Conservation (phyloP, 2,329 filamentous ascomycete species). For the Ophiognomonia clavigignenti-juglandacearum region DNA sequence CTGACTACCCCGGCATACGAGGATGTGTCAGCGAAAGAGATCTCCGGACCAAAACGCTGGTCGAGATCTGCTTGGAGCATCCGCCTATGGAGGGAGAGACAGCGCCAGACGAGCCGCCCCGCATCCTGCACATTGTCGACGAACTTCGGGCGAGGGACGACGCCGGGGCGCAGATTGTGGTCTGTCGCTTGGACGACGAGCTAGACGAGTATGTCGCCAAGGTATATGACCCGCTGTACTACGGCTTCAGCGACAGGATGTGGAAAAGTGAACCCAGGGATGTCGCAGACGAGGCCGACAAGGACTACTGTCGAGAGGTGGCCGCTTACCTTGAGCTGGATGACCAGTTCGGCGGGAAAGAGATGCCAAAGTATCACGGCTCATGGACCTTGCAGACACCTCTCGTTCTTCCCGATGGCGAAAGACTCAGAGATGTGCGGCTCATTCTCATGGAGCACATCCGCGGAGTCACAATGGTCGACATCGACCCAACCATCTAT, state of each 20-base stretch:
- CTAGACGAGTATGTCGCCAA: not conserved
- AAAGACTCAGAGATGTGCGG: not conserved
- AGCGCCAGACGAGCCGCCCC: not conserved
- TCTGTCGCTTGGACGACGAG: not conserved
- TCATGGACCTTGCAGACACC: constrained; percentile 1
- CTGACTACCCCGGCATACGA: not conserved
- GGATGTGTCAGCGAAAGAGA: not conserved
- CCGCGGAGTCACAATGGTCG: not conserved
- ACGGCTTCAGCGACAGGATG: not conserved
- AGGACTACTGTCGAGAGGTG: not conserved
- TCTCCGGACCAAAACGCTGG: not conserved
- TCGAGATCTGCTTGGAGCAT: not conserved
- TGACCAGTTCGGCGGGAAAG: not conserved
- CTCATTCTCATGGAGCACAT: constrained; percentile 3
- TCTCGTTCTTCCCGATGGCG: not conserved
- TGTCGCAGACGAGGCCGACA: not conserved
- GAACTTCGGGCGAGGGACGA: not conserved
- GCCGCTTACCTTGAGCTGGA: not conserved
- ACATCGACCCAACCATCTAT: not conserved
- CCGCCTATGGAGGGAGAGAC: not conserved
- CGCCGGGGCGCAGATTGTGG: not conserved
- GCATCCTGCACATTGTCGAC: not conserved
- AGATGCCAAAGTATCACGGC: not conserved
- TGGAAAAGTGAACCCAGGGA: not conserved
- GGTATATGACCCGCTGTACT: constrained; percentile 6